Conservation (phyloP, 768 basidiomycete genomes). For the Gymnopilus dilepis region DNA sequence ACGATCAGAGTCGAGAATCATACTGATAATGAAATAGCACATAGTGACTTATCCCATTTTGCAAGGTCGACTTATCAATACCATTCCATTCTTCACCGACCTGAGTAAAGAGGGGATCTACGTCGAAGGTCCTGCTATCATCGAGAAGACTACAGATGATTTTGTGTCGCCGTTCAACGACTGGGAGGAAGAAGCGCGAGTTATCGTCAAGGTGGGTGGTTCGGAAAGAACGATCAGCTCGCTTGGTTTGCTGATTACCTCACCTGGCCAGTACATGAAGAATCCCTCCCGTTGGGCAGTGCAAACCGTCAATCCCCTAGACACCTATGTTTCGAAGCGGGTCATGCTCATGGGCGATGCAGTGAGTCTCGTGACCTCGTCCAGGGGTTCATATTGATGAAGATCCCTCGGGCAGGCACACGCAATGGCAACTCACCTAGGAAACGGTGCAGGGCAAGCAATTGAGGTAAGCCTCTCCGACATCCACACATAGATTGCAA, state of each 20-base stretch:
- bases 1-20: conserved; percentile 17
- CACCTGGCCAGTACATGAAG: conserved; percentile 49
- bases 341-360: conserved; percentile 53
- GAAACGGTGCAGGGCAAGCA: conserved; percentile 58
- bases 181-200: conserved; percentile 65
- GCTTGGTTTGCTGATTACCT: background rate
- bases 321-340: conserved; percentile 49
- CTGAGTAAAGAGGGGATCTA: conserved; percentile 52
- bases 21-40: conserved; percentile 42
- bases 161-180: conserved; percentile 45
- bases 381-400: background rate
- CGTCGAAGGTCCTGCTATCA: conserved; percentile 53
- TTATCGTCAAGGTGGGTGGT: conserved; percentile 50
- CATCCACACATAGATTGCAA: conserved; percentile 13
- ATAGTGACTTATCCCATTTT: conserved; percentile 63
- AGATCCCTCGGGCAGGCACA: conserved; percentile 39
- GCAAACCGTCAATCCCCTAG: conserved; percentile 54
- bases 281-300: conserved; percentile 63
- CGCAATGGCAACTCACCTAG: conserved; percentile 55
- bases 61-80: conserved; percentile 58
- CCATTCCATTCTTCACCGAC: conserved; percentile 56
- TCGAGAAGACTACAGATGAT: conserved; percentile 46
- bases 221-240: background rate
- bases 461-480: conserved; percentile 48
- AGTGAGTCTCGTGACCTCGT: conserved; percentile 32